Evolutionary conservation across 176 grass and related monocot genomes (phyloP), one percentile per base, ranked within the genome.

Genomic region (Puya raimondii): DNA sequence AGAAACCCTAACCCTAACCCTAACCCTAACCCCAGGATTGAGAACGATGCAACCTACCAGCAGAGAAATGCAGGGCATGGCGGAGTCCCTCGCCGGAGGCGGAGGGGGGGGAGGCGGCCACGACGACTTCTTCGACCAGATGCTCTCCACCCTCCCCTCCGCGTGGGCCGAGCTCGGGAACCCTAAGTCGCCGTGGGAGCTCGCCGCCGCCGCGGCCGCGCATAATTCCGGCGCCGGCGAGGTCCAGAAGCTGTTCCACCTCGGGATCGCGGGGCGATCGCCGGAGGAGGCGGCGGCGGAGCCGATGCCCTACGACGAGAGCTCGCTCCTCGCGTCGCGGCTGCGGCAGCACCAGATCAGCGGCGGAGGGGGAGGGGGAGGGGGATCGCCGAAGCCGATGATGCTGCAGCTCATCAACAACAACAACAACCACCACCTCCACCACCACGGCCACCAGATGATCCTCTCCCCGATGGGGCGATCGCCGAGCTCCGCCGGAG

Each of bases 71-170:
- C 75, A 77, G 11, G 65, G 65, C 51, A 63, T 49, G 51, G 65
- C 65, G 2, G 63, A 15, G 29, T 49, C 71, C 29, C 11, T 63
- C 1, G 29, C 17, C 9, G 64, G 67, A 53, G 84, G 65, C 29
- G 72, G 64, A 8, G 78, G 54, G 2, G 71, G 33, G 0, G 73
- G 57, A 63, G 72, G 49, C 10, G 13, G 77, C 17, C 86, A 89
- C 51, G 89, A 93, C 25, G 94, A 99, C 73, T 99, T 99, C 89
- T 85, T 99, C 14, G 84, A 99, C 79, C 89, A 99, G 80, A 90
- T 99, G 89, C 74, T 99, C 64, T 93, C 84, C 69, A 72, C 81
- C 64, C 80, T 97, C n/a, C 89, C 86, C 66, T 68, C 78, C 12
- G 63, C 84, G 26, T 97, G 94, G 94, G 65, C 82, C 16, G 89